Base-by-base conservation (phyloP, 345 rosid species). In the Isatis tinctoria region DNA sequence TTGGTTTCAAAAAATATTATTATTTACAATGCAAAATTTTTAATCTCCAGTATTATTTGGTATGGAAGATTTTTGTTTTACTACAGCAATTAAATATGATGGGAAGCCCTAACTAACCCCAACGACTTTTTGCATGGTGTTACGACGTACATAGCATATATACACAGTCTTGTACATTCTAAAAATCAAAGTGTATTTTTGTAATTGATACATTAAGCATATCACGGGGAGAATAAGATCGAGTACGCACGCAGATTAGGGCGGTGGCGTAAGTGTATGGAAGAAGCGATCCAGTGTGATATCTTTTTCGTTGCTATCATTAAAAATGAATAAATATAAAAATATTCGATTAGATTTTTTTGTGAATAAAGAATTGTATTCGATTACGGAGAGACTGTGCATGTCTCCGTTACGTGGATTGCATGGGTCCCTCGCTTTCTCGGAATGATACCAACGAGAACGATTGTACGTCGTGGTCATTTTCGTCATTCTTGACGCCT, bases 361-460 rank as follows among this genome's bases (percentile, higher is more conserved):
- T 48, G 3, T 22, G 27, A 48, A 48, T 11, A 48, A 47, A 48
- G 28, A 53, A 53, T 53, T 1, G 6, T 27, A 53, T 51, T 51
- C 41, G 74, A 68, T 45, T 37, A 59, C 14, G 67, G 43, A 49
- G 79, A 69, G 61, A 39, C 52, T 33, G 70, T 77, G 73, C 73
- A 65, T 79, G 85, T 82, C 84, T 77, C 87, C 84, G 83, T 68
- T 83, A 74, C 81, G 84, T 87, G 81, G 76, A 82, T 75, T 79
- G 78, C 79, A 77, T 86, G 90, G 90, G 86, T 52, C 88, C 88
- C 82, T 45, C 39, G 22, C 36, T 67, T 61, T 44, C 79, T 71
- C 75, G 71, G 67, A 32, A 72, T 44, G 60, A 58, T 75, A 56
- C 43, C 17, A 8, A 52, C 36, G 69, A 76, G 63, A 74, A 48